A percentile compares a stretch with the other conserved stretches of the same genome.
Conservation (phyloP, 2,329 filamentous ascomycete species). For the Geoglossum cookeanum region DNA sequence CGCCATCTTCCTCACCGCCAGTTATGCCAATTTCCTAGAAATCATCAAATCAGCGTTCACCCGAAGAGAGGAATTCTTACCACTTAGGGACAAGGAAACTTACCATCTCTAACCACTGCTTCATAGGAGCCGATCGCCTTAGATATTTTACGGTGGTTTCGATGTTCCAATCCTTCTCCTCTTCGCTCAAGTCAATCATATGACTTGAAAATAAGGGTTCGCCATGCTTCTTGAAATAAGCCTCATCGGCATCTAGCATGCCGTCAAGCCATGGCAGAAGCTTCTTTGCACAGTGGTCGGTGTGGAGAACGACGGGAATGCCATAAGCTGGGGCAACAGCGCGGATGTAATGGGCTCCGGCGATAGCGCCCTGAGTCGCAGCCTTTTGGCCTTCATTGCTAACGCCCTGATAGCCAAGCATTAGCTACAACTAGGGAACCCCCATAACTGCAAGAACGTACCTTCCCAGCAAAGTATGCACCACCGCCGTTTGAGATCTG, state of each 20-base stretch:
- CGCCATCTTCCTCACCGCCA: constrained; percentile 91
- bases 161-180: constrained; percentile 79
- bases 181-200: constrained; percentile 97
- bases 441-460: constrained; percentile 17
- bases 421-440: constrained; percentile 1
- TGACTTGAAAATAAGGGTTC: constrained; percentile 89
- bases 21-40: constrained; percentile 69
- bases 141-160: constrained; percentile 83
- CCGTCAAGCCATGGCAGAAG: constrained; percentile 94
- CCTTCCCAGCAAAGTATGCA: constrained; percentile 82
- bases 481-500: constrained; percentile 88
- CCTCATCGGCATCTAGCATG: constrained; percentile 87
- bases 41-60: background rate
- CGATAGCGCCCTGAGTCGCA: constrained; percentile 72
- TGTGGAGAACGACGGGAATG: constrained; percentile 83
- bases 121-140: constrained; percentile 86
- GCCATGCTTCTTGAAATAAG: constrained; percentile 81
- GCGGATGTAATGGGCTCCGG: constrained; percentile 86
- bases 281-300: constrained; percentile 99
- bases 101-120: constrained; percentile 98
- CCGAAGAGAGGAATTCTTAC: background rate
- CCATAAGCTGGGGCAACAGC: constrained; percentile 72
- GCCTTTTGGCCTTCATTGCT: constrained; percentile 68
- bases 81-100: constrained; percentile 10
- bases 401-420: constrained; percentile 38